Conservation (phyloP, 495 filamentous ascomycete genomes). For the Platismatia glauca region DNA sequence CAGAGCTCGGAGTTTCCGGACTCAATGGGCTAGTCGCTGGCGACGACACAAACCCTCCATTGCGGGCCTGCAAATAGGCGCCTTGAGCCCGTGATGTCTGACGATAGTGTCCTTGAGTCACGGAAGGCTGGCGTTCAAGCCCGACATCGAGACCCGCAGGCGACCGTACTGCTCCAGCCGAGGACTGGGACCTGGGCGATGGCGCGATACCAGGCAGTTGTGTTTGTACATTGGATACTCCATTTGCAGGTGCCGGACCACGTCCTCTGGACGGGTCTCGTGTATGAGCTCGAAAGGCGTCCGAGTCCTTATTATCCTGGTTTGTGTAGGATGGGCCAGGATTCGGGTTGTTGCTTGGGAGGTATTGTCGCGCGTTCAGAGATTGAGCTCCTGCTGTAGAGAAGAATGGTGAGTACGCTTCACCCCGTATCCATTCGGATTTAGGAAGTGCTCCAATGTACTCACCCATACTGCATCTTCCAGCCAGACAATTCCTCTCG, state of each 20-base stretch:
- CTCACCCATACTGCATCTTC: constrained; percentile 16
- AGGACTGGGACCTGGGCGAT: constrained; percentile 48
- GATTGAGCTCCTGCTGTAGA: constrained; percentile 9
- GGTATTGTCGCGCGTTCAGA: constrained; percentile 14
- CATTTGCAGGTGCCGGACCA: constrained; percentile 32
- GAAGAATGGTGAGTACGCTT: not conserved
- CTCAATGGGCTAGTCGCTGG: constrained; percentile 69
- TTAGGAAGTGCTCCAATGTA: not conserved
- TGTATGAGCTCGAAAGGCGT: constrained; percentile 17
- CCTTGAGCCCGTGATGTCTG: constrained; percentile 94
- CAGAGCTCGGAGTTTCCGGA: constrained; percentile 72
- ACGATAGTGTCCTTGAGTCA: constrained; percentile 78
- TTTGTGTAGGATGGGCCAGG: not conserved
- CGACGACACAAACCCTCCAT: constrained; percentile 62
- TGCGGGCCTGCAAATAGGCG: constrained; percentile 76
- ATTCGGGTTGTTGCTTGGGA: constrained; percentile 2
- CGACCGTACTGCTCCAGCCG: constrained; percentile 39
- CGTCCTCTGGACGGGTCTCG: constrained; percentile 28
- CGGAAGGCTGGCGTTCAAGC: constrained; percentile 62
- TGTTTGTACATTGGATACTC: constrained; percentile 37
- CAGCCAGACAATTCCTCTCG: not conserved
- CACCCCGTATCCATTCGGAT: no score
- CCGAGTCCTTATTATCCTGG: constrained; percentile 15
- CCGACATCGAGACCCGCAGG: constrained; percentile 41
- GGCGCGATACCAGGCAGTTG: constrained; percentile 29